A percentile compares a stretch with the other conserved stretches of the same genome.
phyloP scores from a whole-genome alignment of 345 rosid species.

The Geranium brycei region DNA sequence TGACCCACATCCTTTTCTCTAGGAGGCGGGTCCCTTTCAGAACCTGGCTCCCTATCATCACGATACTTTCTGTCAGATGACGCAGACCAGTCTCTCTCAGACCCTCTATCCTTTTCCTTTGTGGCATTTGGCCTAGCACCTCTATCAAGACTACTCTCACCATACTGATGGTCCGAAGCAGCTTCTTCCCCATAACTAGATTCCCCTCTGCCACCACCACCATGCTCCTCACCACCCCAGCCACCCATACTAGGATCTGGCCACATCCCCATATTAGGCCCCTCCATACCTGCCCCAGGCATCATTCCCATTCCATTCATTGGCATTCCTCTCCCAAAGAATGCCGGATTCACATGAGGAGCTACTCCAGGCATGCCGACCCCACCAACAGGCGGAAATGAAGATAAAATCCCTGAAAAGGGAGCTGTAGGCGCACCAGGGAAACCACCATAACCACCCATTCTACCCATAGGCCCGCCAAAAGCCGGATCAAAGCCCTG shows the following conservation, averaged over 20 bases:
- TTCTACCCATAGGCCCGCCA: conserved; percentile 72
- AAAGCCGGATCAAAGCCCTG: conserved; percentile 74
- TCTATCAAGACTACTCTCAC: conserved; percentile 58
- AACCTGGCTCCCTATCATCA: conserved; percentile 52
- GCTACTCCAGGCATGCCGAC: conserved; percentile 73
- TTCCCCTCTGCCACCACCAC: conserved; percentile 62
- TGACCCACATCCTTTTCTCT: conserved; percentile 49
- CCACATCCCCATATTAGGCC: conserved; percentile 79
- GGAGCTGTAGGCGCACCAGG: conserved; percentile 62
- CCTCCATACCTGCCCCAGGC: conserved; percentile 50
- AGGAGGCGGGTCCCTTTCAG: conserved; percentile 38
- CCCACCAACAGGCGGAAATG: conserved; percentile 54
- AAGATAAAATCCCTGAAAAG: conserved; percentile 48
- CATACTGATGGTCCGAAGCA: conserved; percentile 70
- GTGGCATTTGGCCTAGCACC: conserved; percentile 39
- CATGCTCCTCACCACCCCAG: conserved; percentile 62
- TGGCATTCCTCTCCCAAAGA: conserved; percentile 66
- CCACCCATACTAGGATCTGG: conserved; percentile 61
- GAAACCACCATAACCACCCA: conserved; percentile 66
- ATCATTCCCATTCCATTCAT: conserved; percentile 73
- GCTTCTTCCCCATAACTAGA: conserved; percentile 85
- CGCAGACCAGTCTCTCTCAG: conserved; percentile 67
- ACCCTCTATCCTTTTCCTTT: conserved; percentile 55
- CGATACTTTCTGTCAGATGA: conserved; percentile 59
- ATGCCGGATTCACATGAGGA: conserved; percentile 82